Evolutionary conservation across 306 rosid species (phyloP), one percentile per base, ranked within the genome.

Genomic region (Vigna mungo): DNA sequence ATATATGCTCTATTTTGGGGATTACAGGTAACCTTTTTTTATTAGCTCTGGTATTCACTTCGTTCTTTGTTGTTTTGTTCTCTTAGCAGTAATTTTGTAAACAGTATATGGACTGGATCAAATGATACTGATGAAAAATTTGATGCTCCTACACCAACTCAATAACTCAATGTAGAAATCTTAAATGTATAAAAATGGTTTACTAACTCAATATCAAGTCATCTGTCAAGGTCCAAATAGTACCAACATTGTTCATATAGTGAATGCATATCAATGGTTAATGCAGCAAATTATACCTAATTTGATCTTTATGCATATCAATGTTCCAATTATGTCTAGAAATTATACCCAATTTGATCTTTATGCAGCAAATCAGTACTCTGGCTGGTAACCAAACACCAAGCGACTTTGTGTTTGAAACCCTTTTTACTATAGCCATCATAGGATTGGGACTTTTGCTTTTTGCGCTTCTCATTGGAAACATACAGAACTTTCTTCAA

Each of bases 401-500:
- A 9, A 91, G 97, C 85, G 80, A 86, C 63, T 90, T 83, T 82
- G 82, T 80, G 5, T 47, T 89, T 92, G 98, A 93, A 85, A 90
- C 90, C 75, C 83, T 88, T 47, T 91, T 93, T 48, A 87, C 92
- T 51, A 91, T 93, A 93, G 84, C 65, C 71, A 91, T 91, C 70
- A 82, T 87, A 32, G 96, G 96, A 70, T 72, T 87, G 48, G 98
- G 98, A 51, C 94, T 91, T 3, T 85, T 91, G 82, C 93, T 91
- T 68, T 91, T 93, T 36, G 98, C 96, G 52, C 90, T 91, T 77
- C 97, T 93, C 81, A 90, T 93, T 63, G 97, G 98, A 74, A 87
- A 93, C 68, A 91, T 93, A 85, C 98, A 93, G 77, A 91, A 90
- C 86, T 93, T 91, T 82, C 97, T 93, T 80, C 98, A 88, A 70